These are phyloP conservation scores for Penicillium brevicompactum DNA, from an alignment of 2,329 filamentous ascomycete genomes.

Conservation along the genomic window DNA sequence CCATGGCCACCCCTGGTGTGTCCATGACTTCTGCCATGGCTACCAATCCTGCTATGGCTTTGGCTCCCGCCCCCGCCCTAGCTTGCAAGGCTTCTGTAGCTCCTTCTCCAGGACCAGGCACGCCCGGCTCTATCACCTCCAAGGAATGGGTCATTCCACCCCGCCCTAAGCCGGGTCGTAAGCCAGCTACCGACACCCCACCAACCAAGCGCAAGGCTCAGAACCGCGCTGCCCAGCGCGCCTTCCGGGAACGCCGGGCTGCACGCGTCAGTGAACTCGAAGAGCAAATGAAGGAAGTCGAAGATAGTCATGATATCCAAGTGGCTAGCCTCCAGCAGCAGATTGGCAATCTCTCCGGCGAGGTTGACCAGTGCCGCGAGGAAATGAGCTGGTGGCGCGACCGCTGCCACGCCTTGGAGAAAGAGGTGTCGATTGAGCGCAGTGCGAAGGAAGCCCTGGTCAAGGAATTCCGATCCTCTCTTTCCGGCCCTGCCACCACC, in stretches of 20 bases:
- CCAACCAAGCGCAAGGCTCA: constrained; percentile 93
- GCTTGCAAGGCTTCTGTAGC: constrained; percentile 43
- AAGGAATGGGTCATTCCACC: constrained; percentile 87
- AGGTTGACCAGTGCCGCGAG: constrained; percentile 66
- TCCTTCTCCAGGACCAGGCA: constrained; percentile 41
- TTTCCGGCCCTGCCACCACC: constrained; percentile 20
- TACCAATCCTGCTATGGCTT: constrained; percentile 28
- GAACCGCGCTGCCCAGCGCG: constrained; percentile 87
- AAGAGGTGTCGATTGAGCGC: constrained; percentile 54
- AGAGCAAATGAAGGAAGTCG: constrained; percentile 52
- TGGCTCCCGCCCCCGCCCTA: constrained; percentile 39
- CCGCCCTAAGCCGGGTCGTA: constrained; percentile 84
- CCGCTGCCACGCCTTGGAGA: constrained; percentile 65
- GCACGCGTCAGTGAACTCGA: constrained; percentile 74
- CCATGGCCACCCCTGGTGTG: constrained; percentile 44
- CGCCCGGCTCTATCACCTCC: constrained; percentile 64
- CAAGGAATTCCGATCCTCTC: constrained; percentile 43
- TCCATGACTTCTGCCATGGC: constrained; percentile 41
- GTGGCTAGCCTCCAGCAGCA: constrained; percentile 57
- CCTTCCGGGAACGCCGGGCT: constrained; percentile 83
- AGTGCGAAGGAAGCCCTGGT: constrained; percentile 47
- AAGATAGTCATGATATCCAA: constrained; percentile 49
- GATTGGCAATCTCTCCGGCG: constrained; percentile 60
- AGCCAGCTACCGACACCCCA: constrained; percentile 90
- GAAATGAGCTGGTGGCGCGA: constrained; percentile 50